phyloP scores from a whole-genome alignment of 352 stramenopile genomes.

The Phytophthora melonis region DNA sequence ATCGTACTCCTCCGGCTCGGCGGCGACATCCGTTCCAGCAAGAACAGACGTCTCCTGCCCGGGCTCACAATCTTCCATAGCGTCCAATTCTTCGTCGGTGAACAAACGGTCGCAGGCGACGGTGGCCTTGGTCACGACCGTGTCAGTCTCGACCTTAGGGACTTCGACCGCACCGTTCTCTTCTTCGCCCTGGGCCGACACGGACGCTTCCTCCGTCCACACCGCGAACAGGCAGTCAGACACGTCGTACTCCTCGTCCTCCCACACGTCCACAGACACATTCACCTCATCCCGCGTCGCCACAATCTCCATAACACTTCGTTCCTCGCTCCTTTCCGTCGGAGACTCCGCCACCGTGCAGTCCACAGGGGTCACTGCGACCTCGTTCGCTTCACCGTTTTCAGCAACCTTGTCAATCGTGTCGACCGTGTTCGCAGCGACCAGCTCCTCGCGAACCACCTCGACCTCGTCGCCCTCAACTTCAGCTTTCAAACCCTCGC shows the following conservation, averaged over 20 bases:
- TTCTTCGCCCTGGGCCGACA: not conserved
- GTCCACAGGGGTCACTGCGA: too few species aligned
- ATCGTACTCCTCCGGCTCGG: constrained; percentile 1
- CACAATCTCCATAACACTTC: too few species aligned
- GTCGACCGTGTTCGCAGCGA: too few species aligned
- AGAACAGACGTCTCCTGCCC: constrained; percentile 2
- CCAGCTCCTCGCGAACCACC: too few species aligned
- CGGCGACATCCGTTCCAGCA: not conserved
- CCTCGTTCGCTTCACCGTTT: too few species aligned
- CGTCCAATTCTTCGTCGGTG: not conserved
- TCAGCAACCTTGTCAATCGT: too few species aligned
- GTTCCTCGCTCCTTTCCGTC: too few species aligned
- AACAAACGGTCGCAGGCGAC: constrained; percentile 3
- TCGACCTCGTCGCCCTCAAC: too few species aligned
- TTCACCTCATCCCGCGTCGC: too few species aligned
- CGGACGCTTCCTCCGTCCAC: not conserved
- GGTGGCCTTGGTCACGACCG: not conserved
- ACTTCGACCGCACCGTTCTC: not conserved
- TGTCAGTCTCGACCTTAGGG: not conserved
- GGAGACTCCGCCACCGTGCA: too few species aligned
- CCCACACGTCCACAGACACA: not conserved
- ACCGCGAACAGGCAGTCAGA: not conserved
- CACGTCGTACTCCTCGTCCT: not conserved
- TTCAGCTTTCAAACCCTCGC: too few species aligned
- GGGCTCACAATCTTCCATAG: not conserved